Conservation (phyloP, 306 rosid genomes). For the Rosa rugosa region DNA sequence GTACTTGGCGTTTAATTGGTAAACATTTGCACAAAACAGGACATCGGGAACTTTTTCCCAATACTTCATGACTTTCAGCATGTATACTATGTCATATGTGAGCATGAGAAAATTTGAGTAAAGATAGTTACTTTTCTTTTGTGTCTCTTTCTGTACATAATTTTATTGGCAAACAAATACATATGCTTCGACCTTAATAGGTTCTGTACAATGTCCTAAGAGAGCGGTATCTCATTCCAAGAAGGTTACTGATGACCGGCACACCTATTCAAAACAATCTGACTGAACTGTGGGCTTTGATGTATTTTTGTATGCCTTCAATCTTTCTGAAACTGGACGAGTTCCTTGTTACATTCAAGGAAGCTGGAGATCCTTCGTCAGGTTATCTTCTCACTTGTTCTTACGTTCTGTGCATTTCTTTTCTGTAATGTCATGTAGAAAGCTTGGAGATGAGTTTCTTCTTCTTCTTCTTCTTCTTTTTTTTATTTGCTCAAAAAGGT, state of each 20-base stretch:
- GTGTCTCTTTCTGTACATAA: background rate
- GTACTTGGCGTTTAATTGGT: background rate
- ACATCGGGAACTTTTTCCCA: background rate
- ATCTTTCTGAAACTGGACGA: constrained; percentile 72
- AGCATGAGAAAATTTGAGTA: background rate
- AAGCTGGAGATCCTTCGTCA: constrained; percentile 59
- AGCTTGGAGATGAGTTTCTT: background rate
- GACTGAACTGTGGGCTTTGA: constrained; percentile 88
- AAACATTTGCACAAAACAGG: background rate
- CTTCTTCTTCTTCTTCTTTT: no score
- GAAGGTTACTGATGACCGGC: constrained; percentile 92
- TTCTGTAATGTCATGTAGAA: background rate
- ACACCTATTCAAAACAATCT: constrained; percentile 94
- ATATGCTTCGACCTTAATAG: constrained; percentile 45
- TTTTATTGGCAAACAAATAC: constrained; percentile 14
- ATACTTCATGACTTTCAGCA: background rate
- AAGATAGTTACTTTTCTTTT: background rate
- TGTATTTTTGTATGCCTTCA: constrained; percentile 91
- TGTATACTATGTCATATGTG: background rate
- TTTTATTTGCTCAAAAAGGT: background rate
- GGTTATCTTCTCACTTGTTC: constrained; percentile 40
- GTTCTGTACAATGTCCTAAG: constrained; percentile 76
- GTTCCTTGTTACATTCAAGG: constrained; percentile 79
- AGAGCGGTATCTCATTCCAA: constrained; percentile 76
- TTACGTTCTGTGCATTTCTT: constrained; percentile 15